Percentiles rank a stretch among this genome's conserved stretches.
These are phyloP conservation scores for Xylariaceae sp. DNA, from an alignment of 2,329 filamentous ascomycete genomes.

Conservation along the genomic window DNA sequence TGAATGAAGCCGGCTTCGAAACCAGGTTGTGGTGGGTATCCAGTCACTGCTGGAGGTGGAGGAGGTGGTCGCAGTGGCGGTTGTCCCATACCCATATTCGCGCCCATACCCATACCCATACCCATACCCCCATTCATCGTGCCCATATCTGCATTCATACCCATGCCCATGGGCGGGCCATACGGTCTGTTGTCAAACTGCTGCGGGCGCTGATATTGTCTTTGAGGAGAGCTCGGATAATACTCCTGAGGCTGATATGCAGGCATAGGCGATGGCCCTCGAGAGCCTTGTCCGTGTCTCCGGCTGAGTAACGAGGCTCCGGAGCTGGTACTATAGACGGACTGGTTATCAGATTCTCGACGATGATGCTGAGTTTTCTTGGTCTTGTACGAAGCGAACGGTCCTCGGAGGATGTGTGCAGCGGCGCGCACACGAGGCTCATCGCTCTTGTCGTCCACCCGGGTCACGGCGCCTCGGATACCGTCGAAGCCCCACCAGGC, in stretches of 20 bases:
- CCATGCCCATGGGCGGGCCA: conserved; percentile 12
- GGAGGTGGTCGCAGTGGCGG: conserved; percentile 4
- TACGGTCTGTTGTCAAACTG: conserved; percentile 13
- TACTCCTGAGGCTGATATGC: conserved; percentile 5
- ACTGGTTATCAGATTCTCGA: conserved; percentile 15
- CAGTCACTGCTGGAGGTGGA: conserved; percentile 13
- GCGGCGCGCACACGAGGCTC: conserved; percentile 25
- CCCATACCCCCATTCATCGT: not conserved
- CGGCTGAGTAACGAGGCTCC: conserved; percentile 13
- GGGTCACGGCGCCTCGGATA: conserved; percentile 29
- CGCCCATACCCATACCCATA: not conserved
- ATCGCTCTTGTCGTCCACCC: conserved; percentile 24
- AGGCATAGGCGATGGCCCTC: conserved; percentile 11
- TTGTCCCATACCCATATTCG: conserved; percentile 9
- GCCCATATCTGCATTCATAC: not conserved
- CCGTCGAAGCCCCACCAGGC: conserved; percentile 24
- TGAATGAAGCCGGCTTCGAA: conserved; percentile 30
- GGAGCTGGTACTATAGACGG: conserved; percentile 14
- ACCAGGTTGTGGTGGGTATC: conserved; percentile 15
- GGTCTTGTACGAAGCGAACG: conserved; percentile 26
- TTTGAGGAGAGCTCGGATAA: conserved; percentile 2
- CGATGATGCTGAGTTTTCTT: conserved; percentile 20
- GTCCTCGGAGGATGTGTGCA: conserved; percentile 30
- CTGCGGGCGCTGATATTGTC: conserved; percentile 8
- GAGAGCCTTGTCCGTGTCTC: conserved; percentile 6